Conservation (phyloP, 805 yeast genomes). For the Metschnikowia baotianmanensis region DNA sequence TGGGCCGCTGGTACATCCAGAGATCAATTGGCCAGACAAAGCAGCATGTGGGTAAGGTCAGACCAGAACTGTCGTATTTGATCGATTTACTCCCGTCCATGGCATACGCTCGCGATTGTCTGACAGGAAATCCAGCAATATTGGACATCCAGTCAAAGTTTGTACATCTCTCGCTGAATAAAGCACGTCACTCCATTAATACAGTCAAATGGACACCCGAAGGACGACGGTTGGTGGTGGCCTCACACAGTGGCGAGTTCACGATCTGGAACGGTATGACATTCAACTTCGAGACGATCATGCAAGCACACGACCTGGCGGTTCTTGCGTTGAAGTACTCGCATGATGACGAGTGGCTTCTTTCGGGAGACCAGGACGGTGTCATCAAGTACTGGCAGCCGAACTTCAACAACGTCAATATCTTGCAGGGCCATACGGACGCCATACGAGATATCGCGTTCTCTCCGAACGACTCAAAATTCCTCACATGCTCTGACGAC, state of each 20-base stretch:
- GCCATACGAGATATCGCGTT: slow-evolving; percentile 85
- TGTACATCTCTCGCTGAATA: slow-evolving; percentile 87
- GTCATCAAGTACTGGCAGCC: slow-evolving; percentile 95
- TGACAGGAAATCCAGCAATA: slow-evolving; percentile 37
- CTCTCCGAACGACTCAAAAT: slow-evolving; percentile 86
- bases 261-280: slow-evolving; percentile 96
- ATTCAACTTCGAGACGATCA: slow-evolving; percentile 92
- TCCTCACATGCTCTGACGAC: slow-evolving; percentile 94
- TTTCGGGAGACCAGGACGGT: slow-evolving; percentile 94
- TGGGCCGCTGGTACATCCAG: slow-evolving; percentile 59
- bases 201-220: slow-evolving; percentile 97
- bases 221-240: slow-evolving; percentile 85
- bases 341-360: slow-evolving; percentile 90
- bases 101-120: slow-evolving; percentile 46
- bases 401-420: slow-evolving; percentile 92
- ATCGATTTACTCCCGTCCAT: slow-evolving; percentile 64
- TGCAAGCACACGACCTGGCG: slow-evolving; percentile 97
- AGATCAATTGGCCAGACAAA: slow-evolving; percentile 44
- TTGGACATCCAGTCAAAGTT: slow-evolving; percentile 75
- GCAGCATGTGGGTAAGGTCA: slow-evolving; percentile 48
- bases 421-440: slow-evolving; percentile 69
- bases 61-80: slow-evolving; percentile 69
- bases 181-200: slow-evolving; percentile 86
- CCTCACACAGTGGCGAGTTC: slow-evolving; percentile 91
- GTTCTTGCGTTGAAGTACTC: slow-evolving; percentile 77